phyloP scores from a whole-genome alignment of 208 protist genomes.

The Leishmania tarentolae region DNA sequence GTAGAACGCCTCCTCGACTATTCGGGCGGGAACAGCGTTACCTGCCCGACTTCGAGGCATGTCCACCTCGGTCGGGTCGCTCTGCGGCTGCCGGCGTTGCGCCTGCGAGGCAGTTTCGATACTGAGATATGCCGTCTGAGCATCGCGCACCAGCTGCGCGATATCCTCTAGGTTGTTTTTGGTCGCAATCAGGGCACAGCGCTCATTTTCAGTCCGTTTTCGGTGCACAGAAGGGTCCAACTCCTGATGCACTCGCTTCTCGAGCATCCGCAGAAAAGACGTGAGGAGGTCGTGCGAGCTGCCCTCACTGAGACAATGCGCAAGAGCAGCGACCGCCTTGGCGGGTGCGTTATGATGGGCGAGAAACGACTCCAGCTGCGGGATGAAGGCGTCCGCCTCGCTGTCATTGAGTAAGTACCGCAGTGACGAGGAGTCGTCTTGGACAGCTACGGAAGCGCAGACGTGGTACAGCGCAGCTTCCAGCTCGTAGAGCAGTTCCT shows the following conservation, averaged over 20 bases:
- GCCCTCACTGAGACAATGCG: slow-evolving; percentile 54
- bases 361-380: slow-evolving; percentile 49
- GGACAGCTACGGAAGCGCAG: slow-evolving; percentile 46
- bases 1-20: slow-evolving; percentile 51
- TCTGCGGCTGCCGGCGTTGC: slow-evolving; percentile 29
- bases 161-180: slow-evolving; percentile 52
- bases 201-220: slow-evolving; percentile 32
- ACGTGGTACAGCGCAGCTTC: slow-evolving; percentile 48
- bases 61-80: slow-evolving; percentile 15
- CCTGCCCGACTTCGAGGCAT: slow-evolving; percentile 15
- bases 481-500: slow-evolving; percentile 55
- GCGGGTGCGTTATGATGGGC: slow-evolving; percentile 42
- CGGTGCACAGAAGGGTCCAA: slow-evolving; percentile 18
- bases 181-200: slow-evolving; percentile 44
- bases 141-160: slow-evolving; percentile 30
- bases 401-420: slow-evolving; percentile 30
- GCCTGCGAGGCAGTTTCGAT: slow-evolving; percentile 40
- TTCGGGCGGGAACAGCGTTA: slow-evolving; percentile 33
- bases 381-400: slow-evolving; percentile 36
- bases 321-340: slow-evolving; percentile 42
- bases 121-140: slow-evolving; percentile 42
- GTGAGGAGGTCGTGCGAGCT: slow-evolving; percentile 35
- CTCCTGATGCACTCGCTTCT: slow-evolving; percentile 41
- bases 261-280: slow-evolving; percentile 34
- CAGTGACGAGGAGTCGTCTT: slow-evolving; percentile 20